Conservation (phyloP, 192 early-diverging fungal species). For the Paraglomus occultum region DNA sequence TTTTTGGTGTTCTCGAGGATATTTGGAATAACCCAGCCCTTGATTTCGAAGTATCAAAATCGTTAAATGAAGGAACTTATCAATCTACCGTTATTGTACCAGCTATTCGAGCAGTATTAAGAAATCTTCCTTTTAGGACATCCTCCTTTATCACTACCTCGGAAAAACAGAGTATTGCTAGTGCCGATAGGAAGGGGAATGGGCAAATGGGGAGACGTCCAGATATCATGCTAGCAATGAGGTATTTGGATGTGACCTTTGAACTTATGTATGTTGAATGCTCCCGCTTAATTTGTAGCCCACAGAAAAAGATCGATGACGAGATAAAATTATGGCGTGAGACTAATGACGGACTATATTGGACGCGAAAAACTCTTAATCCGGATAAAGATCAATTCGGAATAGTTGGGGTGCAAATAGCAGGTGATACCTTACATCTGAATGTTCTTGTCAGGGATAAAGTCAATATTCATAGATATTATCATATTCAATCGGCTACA, state of each 20-base stretch:
- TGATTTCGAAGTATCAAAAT: background rate
- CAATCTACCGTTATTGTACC: constrained; percentile 12
- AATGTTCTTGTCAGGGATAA: constrained; percentile 10
- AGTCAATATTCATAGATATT: constrained; percentile 13
- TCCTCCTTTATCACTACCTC: constrained; percentile 12
- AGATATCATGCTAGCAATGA: constrained; percentile 2
- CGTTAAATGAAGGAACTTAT: constrained; percentile 14
- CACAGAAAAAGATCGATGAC: constrained; percentile 6
- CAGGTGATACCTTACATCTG: constrained; percentile 6
- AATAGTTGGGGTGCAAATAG: constrained; percentile 2
- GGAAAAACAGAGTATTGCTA: constrained; percentile 12
- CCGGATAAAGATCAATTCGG: background rate
- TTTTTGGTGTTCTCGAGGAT: background rate
- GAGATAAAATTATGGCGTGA: constrained; percentile 15
- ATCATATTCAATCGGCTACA: background rate
- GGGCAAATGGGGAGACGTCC: background rate
- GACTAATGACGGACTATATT: constrained; percentile 17
- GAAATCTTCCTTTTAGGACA: background rate
- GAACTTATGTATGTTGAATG: constrained; percentile 15
- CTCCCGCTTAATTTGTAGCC: constrained; percentile 15
- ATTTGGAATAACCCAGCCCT: constrained; percentile 13
- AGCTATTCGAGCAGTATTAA: background rate
- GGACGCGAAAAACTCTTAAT: constrained; percentile 3
- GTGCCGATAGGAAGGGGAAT: constrained; percentile 1
- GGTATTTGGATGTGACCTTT: constrained; percentile 8